Evolutionary conservation across 73 alveolate genomes (phyloP).

Genomic region (Urostyla sp.): DNA sequence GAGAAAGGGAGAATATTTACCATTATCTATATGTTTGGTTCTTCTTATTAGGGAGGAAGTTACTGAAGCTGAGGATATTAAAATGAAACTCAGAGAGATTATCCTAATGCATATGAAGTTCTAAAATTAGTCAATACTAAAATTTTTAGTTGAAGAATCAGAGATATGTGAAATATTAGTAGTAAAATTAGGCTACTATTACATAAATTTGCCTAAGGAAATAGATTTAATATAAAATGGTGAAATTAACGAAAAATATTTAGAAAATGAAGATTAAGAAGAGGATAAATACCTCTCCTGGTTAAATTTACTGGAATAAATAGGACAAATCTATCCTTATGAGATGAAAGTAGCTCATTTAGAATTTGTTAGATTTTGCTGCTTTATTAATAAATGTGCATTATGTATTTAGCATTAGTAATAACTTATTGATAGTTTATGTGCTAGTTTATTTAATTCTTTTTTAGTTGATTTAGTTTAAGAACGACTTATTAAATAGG

Average conservation of each 20-base stretch:
- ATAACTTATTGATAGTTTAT: slow-evolving; percentile 1
- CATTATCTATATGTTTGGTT: slow-evolving; percentile 18
- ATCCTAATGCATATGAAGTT: slow-evolving; percentile 40
- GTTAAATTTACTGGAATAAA: slow-evolving; percentile 13
- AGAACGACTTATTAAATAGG: slow-evolving; percentile 3
- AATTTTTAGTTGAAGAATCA: slow-evolving; percentile 35
- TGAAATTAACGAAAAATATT: not conserved
- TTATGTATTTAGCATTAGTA: slow-evolving; percentile 30
- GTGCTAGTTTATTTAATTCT: slow-evolving; percentile 19
- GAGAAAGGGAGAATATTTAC: slow-evolving; percentile 42
- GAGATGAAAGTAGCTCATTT: slow-evolving; percentile 19
- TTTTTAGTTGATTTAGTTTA: slow-evolving; percentile 12
- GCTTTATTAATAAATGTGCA: slow-evolving; percentile 40
- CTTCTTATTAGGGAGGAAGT: slow-evolving; percentile 35
- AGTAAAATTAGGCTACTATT: slow-evolving; percentile 10
- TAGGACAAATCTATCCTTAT: slow-evolving; percentile 3
- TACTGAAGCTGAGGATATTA: slow-evolving; percentile 12
- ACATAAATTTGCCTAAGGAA: slow-evolving; percentile 24
- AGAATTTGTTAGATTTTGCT: slow-evolving; percentile 35
- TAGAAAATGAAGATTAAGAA: slow-evolving; percentile 53
- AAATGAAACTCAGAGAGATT: slow-evolving; percentile 17
- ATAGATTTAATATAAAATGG: slow-evolving; percentile 18
- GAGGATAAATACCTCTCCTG: slow-evolving; percentile 22
- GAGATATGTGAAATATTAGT: slow-evolving; percentile 23
- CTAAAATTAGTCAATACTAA: not conserved